Conservation (phyloP, 192 early-diverging fungal genomes). For the Oehlia diaphana region DNA sequence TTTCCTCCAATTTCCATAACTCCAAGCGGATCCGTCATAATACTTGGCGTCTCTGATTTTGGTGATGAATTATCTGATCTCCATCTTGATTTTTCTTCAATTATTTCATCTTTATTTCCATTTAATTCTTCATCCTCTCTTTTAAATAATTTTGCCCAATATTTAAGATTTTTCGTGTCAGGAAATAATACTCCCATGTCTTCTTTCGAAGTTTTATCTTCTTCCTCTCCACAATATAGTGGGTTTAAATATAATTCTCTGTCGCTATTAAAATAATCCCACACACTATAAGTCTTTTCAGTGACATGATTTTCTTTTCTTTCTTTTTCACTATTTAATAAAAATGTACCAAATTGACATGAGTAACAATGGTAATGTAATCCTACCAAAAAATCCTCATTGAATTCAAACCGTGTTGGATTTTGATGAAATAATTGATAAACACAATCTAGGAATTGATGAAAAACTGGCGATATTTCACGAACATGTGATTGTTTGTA, state of each 20-base stretch:
- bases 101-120: constrained; percentile 13
- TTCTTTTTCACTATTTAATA: constrained; percentile 89
- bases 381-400: constrained; percentile 75
- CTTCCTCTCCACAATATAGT: constrained; percentile 52
- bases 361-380: constrained; percentile 87
- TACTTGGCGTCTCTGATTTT: not conserved
- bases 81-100: constrained; percentile 20
- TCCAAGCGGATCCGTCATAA: not conserved
- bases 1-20: not conserved
- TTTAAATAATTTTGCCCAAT: constrained; percentile 73
- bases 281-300: constrained; percentile 63
- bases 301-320: constrained; percentile 49
- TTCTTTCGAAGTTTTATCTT: constrained; percentile 44
- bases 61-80: constrained; percentile 5
- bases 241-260: constrained; percentile 59
- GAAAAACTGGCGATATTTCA: constrained; percentile 93
- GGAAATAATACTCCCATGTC: constrained; percentile 68
- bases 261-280: constrained; percentile 74
- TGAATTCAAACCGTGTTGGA: constrained; percentile 93
- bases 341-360: constrained; percentile 92
- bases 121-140: constrained; percentile 59
- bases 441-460: constrained; percentile 96
- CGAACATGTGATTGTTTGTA: constrained; percentile 61
- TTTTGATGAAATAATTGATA: constrained; percentile 89
- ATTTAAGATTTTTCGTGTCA: constrained; percentile 54